Base-by-base conservation (phyloP, 768 basidiomycete genomes). In the Cystoderma amianthinum region DNA sequence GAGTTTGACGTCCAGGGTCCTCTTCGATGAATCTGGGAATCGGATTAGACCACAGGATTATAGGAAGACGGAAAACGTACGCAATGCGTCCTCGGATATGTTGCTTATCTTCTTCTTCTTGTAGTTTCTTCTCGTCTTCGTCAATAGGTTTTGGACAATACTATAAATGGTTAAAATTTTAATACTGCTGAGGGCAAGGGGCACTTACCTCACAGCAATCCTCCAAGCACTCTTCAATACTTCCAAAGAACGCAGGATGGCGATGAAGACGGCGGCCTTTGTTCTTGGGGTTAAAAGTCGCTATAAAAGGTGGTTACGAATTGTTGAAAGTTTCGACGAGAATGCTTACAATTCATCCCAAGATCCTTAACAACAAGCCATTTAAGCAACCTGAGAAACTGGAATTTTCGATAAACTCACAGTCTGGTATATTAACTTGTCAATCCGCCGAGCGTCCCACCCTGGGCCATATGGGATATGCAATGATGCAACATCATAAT, bases 401-500 rank as follows among this genome's bases (percentile, higher is more conserved):
- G 37, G 28, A 18, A 32, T 2, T 32, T 1, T 22, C 6, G n/a
- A 33, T 32, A 10, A 5, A 53, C 66, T 44, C 45, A 76, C 77
- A 30, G 76, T 79, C 49, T 74, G 70, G 52, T 74, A 79, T 13
- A 80, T 62, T 38, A 78, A 52, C 44, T 71, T 78, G 42, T 77
- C 72, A 38, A 80, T 76, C 38, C 73, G 62, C 32, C 67, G 62
- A 4, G 76, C 71, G 48, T 74, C 67, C 74, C 75, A 79, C 3
- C 74, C 72, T 20, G 74, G 76, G 4, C 78, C 78, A 51, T 81
- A 81, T 1, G 78, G 78, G 34, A 80, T 73, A 48, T 80, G 77
- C 32, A 79, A 55, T 9, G 67, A 64, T 0, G 64, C 61, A 10
- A 74, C 70, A 46, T 79, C 76, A 46, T 81, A 78, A 45, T 76